These are phyloP conservation scores for Diutina pseudorugosa DNA, from an alignment of 1,139 yeast species.

Conservation along the genomic window DNA sequence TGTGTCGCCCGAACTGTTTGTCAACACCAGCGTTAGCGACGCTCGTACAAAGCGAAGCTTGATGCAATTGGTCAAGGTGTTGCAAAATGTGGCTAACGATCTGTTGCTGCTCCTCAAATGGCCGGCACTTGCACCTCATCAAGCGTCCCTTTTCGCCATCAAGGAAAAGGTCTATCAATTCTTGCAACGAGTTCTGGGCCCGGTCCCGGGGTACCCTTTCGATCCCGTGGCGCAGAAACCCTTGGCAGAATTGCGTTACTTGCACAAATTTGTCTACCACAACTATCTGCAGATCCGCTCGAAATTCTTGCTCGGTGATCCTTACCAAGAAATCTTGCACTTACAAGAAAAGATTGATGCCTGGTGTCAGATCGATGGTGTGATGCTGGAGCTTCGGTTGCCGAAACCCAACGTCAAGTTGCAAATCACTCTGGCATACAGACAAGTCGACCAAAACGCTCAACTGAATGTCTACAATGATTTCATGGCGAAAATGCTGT, in stretches of 20 bases:
- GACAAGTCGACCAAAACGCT: constrained; percentile 27
- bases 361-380: constrained; percentile 18
- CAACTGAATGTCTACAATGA: constrained; percentile 45
- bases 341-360: constrained; percentile 16
- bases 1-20: constrained; percentile 69
- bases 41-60: constrained; percentile 55
- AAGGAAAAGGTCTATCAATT: constrained; percentile 33
- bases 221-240: constrained; percentile 15
- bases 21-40: constrained; percentile 33
- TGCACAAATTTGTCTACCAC: constrained; percentile 56
- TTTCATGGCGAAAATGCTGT: constrained; percentile 60
- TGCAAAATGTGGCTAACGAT: constrained; percentile 85
- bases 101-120: constrained; percentile 46
- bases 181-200: constrained; percentile 20
- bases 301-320: constrained; percentile 18
- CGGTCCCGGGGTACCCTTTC: constrained; percentile 19
- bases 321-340: constrained; percentile 12
- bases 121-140: constrained; percentile 36
- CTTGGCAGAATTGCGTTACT: constrained; percentile 37
- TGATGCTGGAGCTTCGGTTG: constrained; percentile 23
- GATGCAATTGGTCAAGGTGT: constrained; percentile 71
- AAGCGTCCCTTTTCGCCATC: constrained; percentile 30
- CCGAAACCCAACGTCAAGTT: constrained; percentile 35
- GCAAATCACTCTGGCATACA: constrained; percentile 41
- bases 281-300: constrained; percentile 46